Conservation (phyloP, 2,329 filamentous ascomycete species). For the Botrytis pseudocinerea region DNA sequence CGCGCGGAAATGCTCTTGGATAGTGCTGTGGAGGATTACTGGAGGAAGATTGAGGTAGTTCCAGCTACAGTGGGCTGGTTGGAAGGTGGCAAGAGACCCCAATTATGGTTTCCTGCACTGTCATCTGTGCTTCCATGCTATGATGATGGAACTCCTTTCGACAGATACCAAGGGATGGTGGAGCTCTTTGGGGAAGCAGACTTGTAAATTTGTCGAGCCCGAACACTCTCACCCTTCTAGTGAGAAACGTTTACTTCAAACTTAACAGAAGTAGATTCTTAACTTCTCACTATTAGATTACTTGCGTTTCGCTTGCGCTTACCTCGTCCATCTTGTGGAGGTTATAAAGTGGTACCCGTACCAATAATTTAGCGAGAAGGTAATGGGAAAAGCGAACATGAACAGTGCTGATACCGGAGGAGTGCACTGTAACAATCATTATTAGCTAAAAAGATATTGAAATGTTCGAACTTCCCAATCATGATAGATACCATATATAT, state of each 20-base stretch:
- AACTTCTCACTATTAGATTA: neutral
- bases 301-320: neutral
- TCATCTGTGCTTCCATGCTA: neutral
- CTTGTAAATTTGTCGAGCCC: neutral
- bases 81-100: neutral
- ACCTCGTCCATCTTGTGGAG: neutral
- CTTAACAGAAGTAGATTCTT: neutral
- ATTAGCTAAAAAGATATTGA: neutral
- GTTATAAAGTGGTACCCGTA: neutral
- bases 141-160: neutral
- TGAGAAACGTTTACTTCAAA: accelerated
- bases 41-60: neutral
- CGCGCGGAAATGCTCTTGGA: neutral
- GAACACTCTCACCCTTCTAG: too few species aligned
- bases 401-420: neutral
- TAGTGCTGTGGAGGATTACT: neutral
- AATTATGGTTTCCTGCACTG: neutral
- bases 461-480: accelerated
- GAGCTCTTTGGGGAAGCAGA: neutral
- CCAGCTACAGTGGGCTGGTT: neutral
- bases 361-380: neutral
- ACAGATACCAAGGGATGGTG: neutral
- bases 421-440: neutral
- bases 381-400: accelerated
- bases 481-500: neutral